Conservation (phyloP, 2,329 filamentous ascomycete species). For the Diaporthe sp. region DNA sequence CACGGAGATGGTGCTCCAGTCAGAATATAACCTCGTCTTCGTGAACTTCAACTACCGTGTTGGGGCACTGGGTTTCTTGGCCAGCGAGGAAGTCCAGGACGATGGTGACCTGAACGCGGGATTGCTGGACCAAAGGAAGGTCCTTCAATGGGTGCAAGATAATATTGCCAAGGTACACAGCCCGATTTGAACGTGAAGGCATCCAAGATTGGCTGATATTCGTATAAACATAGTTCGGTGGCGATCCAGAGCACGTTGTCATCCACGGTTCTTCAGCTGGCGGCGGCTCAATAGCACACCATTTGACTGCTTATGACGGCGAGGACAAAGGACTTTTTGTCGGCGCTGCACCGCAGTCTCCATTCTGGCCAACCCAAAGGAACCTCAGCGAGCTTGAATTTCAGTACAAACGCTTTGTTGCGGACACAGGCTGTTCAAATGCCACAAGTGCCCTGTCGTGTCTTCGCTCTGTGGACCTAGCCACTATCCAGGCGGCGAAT, state of each 20-base stretch:
- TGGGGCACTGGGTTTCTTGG: slow-evolving; percentile 41
- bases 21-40: slow-evolving; percentile 51
- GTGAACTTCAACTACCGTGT: slow-evolving; percentile 37
- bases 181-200: not conserved
- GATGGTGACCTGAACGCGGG: slow-evolving; percentile 72
- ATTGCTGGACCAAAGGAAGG: slow-evolving; percentile 70
- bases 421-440: slow-evolving; percentile 52
- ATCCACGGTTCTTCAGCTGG: slow-evolving; percentile 73
- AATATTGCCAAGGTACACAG: slow-evolving; percentile 62
- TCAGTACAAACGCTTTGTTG: slow-evolving; percentile 56
- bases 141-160: slow-evolving; percentile 70
- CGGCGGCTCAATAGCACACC: slow-evolving; percentile 67
- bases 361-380: slow-evolving; percentile 64
- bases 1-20: slow-evolving; percentile 67
- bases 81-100: slow-evolving; percentile 63
- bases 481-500: slow-evolving; percentile 56
- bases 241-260: slow-evolving; percentile 70
- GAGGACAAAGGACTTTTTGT: slow-evolving; percentile 60
- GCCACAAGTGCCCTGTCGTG: slow-evolving; percentile 53
- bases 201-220: not conserved
- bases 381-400: slow-evolving; percentile 58
- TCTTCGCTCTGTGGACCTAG: slow-evolving; percentile 52
- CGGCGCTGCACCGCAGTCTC: slow-evolving; percentile 59
- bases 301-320: slow-evolving; percentile 62
- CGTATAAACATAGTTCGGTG: slow-evolving; percentile 60